These are phyloP conservation scores for Exophiala mesophila DNA, from an alignment of 2,329 filamentous ascomycete species.

Conservation along the genomic window DNA sequence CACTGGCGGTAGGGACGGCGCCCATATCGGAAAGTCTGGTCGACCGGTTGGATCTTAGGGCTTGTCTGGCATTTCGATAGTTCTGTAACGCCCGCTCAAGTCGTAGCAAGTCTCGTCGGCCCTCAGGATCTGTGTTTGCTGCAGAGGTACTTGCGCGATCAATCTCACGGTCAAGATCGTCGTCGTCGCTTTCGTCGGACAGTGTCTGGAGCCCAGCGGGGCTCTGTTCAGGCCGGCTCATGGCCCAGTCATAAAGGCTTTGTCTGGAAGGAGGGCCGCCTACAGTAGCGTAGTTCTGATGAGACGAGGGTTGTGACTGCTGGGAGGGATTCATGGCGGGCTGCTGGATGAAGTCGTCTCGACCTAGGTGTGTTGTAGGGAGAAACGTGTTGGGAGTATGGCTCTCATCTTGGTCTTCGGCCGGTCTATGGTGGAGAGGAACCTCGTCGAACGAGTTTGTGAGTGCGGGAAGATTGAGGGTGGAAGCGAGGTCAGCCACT, in stretches of 20 bases:
- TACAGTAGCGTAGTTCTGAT: slow-evolving; percentile 6
- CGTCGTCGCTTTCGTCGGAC: slow-evolving; percentile 10
- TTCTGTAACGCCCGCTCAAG: slow-evolving; percentile 17
- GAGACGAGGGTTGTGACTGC: neutral
- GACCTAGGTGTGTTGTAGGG: slow-evolving; percentile 2
- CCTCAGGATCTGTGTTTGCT: slow-evolving; percentile 3
- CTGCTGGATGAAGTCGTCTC: slow-evolving; percentile 7
- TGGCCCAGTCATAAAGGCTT: slow-evolving; percentile 17
- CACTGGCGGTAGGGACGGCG: slow-evolving; percentile 16
- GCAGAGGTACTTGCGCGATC: slow-evolving; percentile 11
- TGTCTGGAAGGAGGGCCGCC: slow-evolving; percentile 1
- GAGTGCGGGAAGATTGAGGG: slow-evolving; percentile 34
- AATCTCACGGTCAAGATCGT: slow-evolving; percentile 11
- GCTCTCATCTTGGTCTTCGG: neutral
- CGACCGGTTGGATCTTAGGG: slow-evolving; percentile 8
- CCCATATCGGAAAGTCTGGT: slow-evolving; percentile 9
- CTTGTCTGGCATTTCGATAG: slow-evolving; percentile 16
- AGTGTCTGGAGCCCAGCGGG: neutral
- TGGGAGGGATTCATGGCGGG: slow-evolving; percentile 2
- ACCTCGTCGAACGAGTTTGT: neutral
- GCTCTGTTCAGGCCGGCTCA: neutral
- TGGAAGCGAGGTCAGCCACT: slow-evolving; percentile 48
- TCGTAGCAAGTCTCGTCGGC: slow-evolving; percentile 10
- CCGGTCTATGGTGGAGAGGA: neutral
- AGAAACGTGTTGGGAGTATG: neutral